Conservation (phyloP, 352 stramenopile species). For the Thalassiosira tumida region DNA sequence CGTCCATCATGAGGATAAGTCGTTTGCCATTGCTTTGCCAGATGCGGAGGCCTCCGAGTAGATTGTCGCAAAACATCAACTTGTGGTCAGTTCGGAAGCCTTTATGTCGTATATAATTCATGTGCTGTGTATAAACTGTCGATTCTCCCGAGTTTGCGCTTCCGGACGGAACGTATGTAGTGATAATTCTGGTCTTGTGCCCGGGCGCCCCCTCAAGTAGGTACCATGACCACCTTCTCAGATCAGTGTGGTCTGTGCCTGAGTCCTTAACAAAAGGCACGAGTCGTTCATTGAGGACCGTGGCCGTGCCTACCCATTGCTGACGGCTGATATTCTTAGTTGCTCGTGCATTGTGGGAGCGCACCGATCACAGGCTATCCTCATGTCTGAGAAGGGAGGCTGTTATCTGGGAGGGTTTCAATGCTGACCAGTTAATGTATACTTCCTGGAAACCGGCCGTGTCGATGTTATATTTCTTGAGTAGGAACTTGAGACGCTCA, state of each 20-base stretch:
- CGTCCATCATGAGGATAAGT: background rate
- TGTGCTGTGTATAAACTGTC: background rate
- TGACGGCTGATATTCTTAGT: background rate
- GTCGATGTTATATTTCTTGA: background rate
- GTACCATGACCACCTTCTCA: slow-evolving; percentile 30
- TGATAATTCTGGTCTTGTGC: background rate
- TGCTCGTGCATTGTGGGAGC: too few species aligned
- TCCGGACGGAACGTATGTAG: background rate
- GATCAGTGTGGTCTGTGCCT: background rate
- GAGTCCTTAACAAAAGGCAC: background rate
- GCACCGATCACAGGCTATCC: background rate
- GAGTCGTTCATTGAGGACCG: background rate
- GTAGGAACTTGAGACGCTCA: background rate
- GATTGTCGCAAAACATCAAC: background rate
- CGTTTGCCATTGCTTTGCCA: background rate
- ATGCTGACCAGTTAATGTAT: background rate
- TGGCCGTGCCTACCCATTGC: slow-evolving; percentile 20
- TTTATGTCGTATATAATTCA: background rate
- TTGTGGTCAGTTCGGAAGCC: background rate
- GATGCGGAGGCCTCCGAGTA: background rate
- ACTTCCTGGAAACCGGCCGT: background rate
- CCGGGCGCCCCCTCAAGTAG: background rate
- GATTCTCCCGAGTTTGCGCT: background rate
- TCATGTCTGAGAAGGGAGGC: slow-evolving; percentile 1
- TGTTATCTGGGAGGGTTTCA: background rate